Conservation (phyloP, 257 asterid genomes). For the Solanum chaucha region DNA sequence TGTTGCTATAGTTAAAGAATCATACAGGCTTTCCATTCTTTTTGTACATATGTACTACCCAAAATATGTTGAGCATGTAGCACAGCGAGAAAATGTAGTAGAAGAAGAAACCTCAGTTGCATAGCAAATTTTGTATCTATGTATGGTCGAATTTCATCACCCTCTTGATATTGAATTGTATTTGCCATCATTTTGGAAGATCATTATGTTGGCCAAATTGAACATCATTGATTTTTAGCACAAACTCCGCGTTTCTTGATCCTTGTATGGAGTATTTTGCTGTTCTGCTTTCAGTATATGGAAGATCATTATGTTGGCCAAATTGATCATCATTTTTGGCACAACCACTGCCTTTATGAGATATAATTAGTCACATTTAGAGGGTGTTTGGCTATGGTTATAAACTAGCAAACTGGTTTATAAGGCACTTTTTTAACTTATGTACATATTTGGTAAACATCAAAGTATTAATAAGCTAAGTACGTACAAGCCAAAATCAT, state of each 20-base stretch:
- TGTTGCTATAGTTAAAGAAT: neutral
- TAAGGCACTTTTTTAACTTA: neutral
- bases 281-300: neutral
- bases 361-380: neutral
- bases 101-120: neutral
- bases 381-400: neutral
- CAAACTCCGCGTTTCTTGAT: neutral
- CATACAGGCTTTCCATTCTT: constrained; percentile 15
- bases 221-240: neutral
- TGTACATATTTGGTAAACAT: neutral
- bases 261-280: neutral
- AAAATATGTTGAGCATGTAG: constrained; percentile 1
- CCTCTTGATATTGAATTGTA: neutral
- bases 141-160: neutral
- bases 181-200: neutral
- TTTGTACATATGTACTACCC: constrained; percentile 7
- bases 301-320: neutral
- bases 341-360: neutral
- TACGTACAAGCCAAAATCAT: neutral
- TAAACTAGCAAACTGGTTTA: neutral
- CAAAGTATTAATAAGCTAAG: neutral
- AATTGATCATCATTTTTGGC: neutral
- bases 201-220: neutral
- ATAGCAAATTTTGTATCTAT: neutral
- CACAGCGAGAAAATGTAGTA: constrained; percentile 7